A percentile compares a stretch with the other conserved stretches of the same genome.
Evolutionary conservation across 169 alveolate species (phyloP).

Genomic region (Cryptosporidium andersoni): DNA sequence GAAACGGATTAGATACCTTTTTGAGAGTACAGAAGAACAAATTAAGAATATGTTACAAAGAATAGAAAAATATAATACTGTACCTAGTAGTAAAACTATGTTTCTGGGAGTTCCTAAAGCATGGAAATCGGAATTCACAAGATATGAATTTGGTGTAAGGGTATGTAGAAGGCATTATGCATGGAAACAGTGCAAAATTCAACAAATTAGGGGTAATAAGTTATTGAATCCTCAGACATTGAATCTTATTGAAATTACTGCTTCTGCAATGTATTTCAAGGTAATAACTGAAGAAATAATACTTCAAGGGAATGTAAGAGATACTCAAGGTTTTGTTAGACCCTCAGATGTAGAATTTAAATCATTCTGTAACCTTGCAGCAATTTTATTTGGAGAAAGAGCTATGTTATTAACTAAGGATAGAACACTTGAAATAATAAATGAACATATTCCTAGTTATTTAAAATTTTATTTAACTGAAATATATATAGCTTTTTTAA

Average conservation of each 20-base stretch:
- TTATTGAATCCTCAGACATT: slow-evolving; percentile 19
- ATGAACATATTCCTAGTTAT: slow-evolving; percentile 11
- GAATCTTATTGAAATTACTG: slow-evolving; percentile 28
- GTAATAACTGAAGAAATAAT: not conserved
- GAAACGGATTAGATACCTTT: not conserved
- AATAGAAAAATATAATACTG: not conserved
- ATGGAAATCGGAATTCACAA: not conserved
- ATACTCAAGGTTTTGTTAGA: not conserved
- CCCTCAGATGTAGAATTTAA: slow-evolving; percentile 5
- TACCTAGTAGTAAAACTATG: not conserved
- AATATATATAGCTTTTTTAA: slow-evolving; percentile 14
- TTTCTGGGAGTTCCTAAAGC: not conserved
- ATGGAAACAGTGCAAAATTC: slow-evolving; percentile 27
- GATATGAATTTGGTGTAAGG: slow-evolving; percentile 47
- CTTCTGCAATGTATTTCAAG: slow-evolving; percentile 45
- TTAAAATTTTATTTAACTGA: slow-evolving; percentile 4
- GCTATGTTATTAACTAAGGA: too few species aligned
- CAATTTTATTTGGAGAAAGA: not conserved
- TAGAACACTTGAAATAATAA: too few species aligned
- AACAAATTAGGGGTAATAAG: slow-evolving; percentile 1
- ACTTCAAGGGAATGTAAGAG: not conserved
- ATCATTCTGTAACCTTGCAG: slow-evolving; percentile 18
- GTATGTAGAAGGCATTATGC: slow-evolving; percentile 59
- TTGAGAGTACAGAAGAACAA: not conserved
- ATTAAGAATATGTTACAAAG: not conserved